Evolutionary conservation across 2,329 filamentous ascomycete species (phyloP), one percentile per base, ranked within the genome.

Genomic region (Nannizziopsis barbatae): DNA sequence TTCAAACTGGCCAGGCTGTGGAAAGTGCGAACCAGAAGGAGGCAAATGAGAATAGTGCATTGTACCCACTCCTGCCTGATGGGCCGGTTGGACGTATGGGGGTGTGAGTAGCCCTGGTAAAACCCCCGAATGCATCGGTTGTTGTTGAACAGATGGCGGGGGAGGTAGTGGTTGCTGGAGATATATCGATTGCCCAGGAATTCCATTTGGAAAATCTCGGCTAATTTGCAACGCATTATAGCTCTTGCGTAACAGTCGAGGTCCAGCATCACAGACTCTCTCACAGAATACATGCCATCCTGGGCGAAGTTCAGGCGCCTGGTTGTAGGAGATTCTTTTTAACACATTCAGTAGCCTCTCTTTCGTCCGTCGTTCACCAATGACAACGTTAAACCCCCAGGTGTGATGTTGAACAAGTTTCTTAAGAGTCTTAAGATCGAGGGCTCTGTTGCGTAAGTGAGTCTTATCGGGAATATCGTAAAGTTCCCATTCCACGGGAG

Each of bases 311-410:
- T 50, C 38, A 1, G 46, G 35, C 18, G 45, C 33, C n/a, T 52
- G 53, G 45, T 55, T 55, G 36, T 51, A 51, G 30, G 50, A 22
- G 33, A 56, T 53, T 11, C 36, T 50, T 30, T 52, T 52, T 17
- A 54, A 31, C n/a, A 53, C 43, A 27, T 52, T 44, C 11, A 54
- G 46, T 2, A 51, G 17, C 17, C 42, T 20, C 15, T 53, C 50
- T 37, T 51, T 52, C 2, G 48, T 54, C 35, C 45, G 46, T 15
- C 53, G 38, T 40, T 46, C 44, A 15, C 43, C 40, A n/a, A 49
- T 49, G 15, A 42, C 27, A 22, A 52, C 39, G 5, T 45, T 30
- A 33, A 53, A 44, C 4, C 54, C 54, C 52, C 54, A 56, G 6
- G 52, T 35, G 18, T 56, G 52, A 35, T 56, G 46, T 3, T 45